Base-by-base conservation (phyloP, 129 eudicot genomes). In the Arctium lappa region DNA sequence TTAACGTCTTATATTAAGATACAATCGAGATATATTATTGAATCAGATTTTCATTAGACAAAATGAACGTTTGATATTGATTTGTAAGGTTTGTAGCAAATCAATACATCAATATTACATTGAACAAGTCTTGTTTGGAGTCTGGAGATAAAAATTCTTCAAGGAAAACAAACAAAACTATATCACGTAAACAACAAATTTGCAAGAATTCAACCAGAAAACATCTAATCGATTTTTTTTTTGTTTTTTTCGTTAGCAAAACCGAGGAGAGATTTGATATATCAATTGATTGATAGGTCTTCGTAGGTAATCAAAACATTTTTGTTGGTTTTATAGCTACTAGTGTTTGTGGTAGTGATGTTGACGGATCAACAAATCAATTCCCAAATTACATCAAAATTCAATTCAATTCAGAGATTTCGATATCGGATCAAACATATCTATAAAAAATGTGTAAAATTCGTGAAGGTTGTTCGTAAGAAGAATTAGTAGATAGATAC, bases 291-390 rank as follows among this genome's bases (percentile, higher is more conserved):
- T 37, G 50, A 72, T 37, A 29, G 76, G 53, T 72, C 44, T 71
- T 38, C 27, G 46, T 34, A 37, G 53, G 6, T 15, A 72, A 72
- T 72, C 11, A 72, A 38, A 72, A 37, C 53, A 38, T 22, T 72
- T 72, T 72, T 72, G 76, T 72, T 72, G 76, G 12, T 72, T 36
- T 72, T 37, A 72, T 72, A 72, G 76, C 48, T 15, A 15, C 50
- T 6, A 9, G 48, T 69, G 16, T 13, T 30, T 12, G 13, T 68
- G n/a, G 32, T n/a, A 42, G 18, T 37, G 76, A 72, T 72, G 76
- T 37, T 72, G 76, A 72, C 15, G 15, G 32, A 37, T 3, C 53
- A 72, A 7, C 76, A 46, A 72, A 72, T 72, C 53, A 16, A 72
- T 4, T 4, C 27, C 50, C 48, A 72, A 16, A 37, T 72, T 72